Base-by-base conservation (phyloP, 2,329 filamentous ascomycete species). In the Bipolaris bicolor region DNA sequence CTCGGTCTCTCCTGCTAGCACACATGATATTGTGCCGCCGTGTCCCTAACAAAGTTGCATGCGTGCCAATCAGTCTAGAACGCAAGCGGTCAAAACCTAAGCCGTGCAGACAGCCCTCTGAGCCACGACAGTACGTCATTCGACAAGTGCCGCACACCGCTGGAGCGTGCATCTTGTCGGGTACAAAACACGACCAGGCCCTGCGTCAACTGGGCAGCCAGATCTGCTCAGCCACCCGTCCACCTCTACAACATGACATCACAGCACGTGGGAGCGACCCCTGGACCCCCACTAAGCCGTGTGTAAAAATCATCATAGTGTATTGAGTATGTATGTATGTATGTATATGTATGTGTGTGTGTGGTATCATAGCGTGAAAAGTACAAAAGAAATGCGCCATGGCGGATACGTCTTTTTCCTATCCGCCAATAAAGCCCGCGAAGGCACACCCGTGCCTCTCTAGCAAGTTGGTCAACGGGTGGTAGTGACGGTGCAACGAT, bases 361-460 rank as follows among this genome's bases (percentile, higher is more conserved):
- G 60, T 74, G 71, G 68, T 74, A 73, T 74, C 69, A 68, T 70
- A 55, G 52, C 56, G 59, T 61, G 54, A 41, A 57, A 62, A 55
- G 31, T 46, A 54, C 34, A 52, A 57, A 52, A 46, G 40, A 41
- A 44, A 54, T 54, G 50, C 49, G 55, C 60, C 53, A 48, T 48
- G 18, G 49, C 49, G 37, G 16, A 33, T 48, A 49, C 31, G 36
- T n/a, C 50, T 31, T 18, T 20, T 11, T 22, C 26, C 36, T 41
- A 45, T 36, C 48, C 55, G 49, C 47, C 44, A 54, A 60, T 52
- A 46, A 57, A 58, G 64, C 67, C 68, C 37, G 59, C 60, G 62
- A 63, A 64, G 63, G 68, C 64, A 51, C 51, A 48, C 55, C 52
- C 57, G 54, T 55, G 57, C 59, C 59, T 61, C 55, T 60, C 53